Evolutionary conservation across 805 yeast species (phyloP).

Genomic region (Isabelozyma pseudorhagii): DNA sequence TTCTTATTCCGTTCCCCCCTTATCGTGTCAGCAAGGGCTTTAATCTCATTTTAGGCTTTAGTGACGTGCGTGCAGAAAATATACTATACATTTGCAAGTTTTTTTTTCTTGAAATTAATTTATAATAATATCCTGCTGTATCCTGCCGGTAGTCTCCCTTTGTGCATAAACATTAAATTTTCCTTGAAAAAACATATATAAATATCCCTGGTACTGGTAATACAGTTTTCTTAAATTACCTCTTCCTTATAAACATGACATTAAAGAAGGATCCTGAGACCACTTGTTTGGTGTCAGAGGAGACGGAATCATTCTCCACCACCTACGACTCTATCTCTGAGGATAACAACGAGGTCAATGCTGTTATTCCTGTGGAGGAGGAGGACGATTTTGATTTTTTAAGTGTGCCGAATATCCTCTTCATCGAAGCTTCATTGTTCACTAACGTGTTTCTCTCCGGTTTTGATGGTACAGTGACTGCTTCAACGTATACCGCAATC

Average conservation of each 20-base stretch:
- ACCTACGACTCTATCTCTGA: not conserved
- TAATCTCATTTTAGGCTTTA: not conserved
- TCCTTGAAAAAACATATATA: no score
- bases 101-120: not conserved
- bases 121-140: not conserved
- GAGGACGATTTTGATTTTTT: conserved; percentile 10
- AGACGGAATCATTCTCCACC: not conserved
- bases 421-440: conserved; percentile 29
- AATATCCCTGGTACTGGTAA: not conserved
- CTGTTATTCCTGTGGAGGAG: not conserved
- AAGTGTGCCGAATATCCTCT: conserved; percentile 17
- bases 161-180: not conserved
- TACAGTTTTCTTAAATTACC: not conserved
- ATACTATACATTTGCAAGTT: not conserved
- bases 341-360: not conserved
- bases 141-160: not conserved
- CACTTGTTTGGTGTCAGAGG: not conserved
- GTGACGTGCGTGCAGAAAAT: not conserved
- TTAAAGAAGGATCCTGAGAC: not conserved
- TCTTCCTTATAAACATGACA: not conserved
- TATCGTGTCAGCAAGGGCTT: not conserved
- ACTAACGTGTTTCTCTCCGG: conserved; percentile 43
- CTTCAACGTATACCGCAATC: conserved; percentile 45
- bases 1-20: not conserved
- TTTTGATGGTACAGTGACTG: conserved; percentile 48